Conservation (phyloP, 305 asterid species). For the Fraxinus latifolia region DNA sequence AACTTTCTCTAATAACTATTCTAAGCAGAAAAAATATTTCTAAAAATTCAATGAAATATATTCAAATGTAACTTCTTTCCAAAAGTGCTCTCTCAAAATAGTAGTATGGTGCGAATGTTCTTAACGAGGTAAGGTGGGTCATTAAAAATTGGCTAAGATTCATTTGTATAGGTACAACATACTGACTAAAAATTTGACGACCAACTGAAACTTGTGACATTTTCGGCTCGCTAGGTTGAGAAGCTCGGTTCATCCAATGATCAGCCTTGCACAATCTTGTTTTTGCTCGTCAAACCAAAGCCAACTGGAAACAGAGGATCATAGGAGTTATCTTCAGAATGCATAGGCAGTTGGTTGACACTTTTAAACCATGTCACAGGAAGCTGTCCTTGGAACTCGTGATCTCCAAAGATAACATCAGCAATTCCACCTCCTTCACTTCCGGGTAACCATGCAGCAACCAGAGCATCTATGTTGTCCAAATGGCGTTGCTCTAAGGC, state of each 20-base stretch:
- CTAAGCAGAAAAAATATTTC: no score
- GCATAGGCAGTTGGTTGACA: constrained; percentile 64
- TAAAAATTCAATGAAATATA: no score
- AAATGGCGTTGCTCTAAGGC: constrained; percentile 55
- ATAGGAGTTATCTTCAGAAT: constrained; percentile 32
- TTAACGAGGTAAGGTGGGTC: background rate
- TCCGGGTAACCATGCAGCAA: constrained; percentile 94
- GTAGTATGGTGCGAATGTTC: background rate
- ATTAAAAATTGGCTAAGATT: background rate
- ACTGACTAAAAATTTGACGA: background rate
- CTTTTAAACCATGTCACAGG: constrained; percentile 81
- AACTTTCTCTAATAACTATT: background rate
- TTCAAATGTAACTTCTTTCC: background rate
- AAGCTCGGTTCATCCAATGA: background rate
- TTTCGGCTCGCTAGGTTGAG: background rate
- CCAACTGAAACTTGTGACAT: background rate
- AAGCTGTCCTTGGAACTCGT: constrained; percentile 62
- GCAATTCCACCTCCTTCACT: constrained; percentile 76
- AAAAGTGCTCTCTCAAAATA: background rate
- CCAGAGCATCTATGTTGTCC: constrained; percentile 58
- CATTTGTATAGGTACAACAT: background rate
- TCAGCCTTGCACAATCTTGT: constrained; percentile 34
- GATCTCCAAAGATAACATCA: constrained; percentile 74
- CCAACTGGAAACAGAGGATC: constrained; percentile 74
- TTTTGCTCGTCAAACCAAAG: constrained; percentile 59